These are phyloP conservation scores for Pyronema domesticum DNA, from an alignment of 495 filamentous ascomycete genomes.

Conservation along the genomic window DNA sequence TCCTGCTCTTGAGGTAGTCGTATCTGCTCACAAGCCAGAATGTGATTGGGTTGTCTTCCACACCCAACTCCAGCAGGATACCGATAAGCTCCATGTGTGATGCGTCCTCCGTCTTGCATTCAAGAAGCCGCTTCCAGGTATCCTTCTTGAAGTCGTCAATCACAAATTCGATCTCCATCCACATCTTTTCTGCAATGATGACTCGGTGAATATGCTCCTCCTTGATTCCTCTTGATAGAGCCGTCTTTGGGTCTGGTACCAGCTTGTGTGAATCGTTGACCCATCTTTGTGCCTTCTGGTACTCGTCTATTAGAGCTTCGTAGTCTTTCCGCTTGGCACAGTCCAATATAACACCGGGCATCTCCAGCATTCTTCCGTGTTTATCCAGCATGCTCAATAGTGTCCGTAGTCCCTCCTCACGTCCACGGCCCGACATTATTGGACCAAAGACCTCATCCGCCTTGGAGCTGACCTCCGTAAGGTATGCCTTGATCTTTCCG, in stretches of 20 bases:
- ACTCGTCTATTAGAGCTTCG: slow-evolving; percentile 70
- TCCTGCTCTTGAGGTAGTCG: slow-evolving; percentile 72
- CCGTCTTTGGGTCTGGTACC: slow-evolving; percentile 36
- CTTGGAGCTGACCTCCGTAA: slow-evolving; percentile 77
- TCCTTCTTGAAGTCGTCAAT: slow-evolving; percentile 74
- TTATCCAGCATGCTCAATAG: slow-evolving; percentile 56
- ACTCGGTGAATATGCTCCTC: slow-evolving; percentile 71
- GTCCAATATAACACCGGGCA: slow-evolving; percentile 57
- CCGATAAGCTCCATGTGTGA: slow-evolving; percentile 26
- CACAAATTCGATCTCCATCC: slow-evolving; percentile 72
- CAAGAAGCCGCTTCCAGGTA: slow-evolving; percentile 61
- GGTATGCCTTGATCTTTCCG: slow-evolving; percentile 66
- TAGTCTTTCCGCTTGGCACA: slow-evolving; percentile 80
- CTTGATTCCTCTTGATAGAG: slow-evolving; percentile 32
- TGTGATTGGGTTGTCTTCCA: slow-evolving; percentile 91
- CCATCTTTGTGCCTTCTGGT: slow-evolving; percentile 54
- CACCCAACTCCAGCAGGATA: slow-evolving; percentile 73
- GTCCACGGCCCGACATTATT: slow-evolving; percentile 75
- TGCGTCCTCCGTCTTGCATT: slow-evolving; percentile 25
- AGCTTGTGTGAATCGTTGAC: slow-evolving; percentile 52
- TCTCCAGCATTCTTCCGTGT: slow-evolving; percentile 62
- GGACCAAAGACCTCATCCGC: slow-evolving; percentile 96
- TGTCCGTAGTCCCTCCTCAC: slow-evolving; percentile 66
- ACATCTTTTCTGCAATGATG: slow-evolving; percentile 80
- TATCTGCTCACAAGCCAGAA: slow-evolving; percentile 79